These are phyloP conservation scores for Pilobolus umbonatus DNA, from an alignment of 192 early-diverging fungal genomes.

Conservation along the genomic window DNA sequence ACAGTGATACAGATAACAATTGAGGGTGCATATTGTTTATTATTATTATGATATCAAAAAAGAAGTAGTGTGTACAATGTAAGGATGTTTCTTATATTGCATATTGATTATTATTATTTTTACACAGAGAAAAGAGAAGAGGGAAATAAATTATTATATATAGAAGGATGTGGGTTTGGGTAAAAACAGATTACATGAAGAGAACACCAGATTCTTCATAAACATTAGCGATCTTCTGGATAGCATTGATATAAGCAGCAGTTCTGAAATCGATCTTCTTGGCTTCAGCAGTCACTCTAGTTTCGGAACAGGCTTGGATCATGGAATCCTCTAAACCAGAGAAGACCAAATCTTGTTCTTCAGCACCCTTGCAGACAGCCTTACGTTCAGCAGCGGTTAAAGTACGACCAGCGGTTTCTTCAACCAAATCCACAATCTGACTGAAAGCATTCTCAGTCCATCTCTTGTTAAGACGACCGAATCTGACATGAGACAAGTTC, in stretches of 20 bases:
- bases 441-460: slow-evolving; percentile 77
- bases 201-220: slow-evolving; percentile 73
- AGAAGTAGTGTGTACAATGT: too few species aligned
- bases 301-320: slow-evolving; percentile 74
- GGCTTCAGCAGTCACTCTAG: slow-evolving; percentile 57
- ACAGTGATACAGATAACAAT: too few species aligned
- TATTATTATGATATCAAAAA: too few species aligned
- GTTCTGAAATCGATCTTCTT: slow-evolving; percentile 72
- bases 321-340: slow-evolving; percentile 86
- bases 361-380: slow-evolving; percentile 73
- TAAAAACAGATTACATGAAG: slow-evolving; percentile 67
- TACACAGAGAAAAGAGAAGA: neutral
- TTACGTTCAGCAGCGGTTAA: slow-evolving; percentile 70
- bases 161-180: too few species aligned
- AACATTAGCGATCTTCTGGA: slow-evolving; percentile 76
- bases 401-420: slow-evolving; percentile 69
- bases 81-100: neutral
- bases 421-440: slow-evolving; percentile 65
- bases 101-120: neutral
- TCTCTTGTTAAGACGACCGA: slow-evolving; percentile 80
- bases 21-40: too few species aligned
- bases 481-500: slow-evolving; percentile 79
- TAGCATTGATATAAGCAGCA: slow-evolving; percentile 73
- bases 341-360: slow-evolving; percentile 81
- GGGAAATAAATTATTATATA: neutral